Percentiles rank a stretch among this genome's conserved stretches.
Evolutionary conservation across 1,284 basidiomycete species (phyloP).

Genomic region (Fomitopsis schrenkii): DNA sequence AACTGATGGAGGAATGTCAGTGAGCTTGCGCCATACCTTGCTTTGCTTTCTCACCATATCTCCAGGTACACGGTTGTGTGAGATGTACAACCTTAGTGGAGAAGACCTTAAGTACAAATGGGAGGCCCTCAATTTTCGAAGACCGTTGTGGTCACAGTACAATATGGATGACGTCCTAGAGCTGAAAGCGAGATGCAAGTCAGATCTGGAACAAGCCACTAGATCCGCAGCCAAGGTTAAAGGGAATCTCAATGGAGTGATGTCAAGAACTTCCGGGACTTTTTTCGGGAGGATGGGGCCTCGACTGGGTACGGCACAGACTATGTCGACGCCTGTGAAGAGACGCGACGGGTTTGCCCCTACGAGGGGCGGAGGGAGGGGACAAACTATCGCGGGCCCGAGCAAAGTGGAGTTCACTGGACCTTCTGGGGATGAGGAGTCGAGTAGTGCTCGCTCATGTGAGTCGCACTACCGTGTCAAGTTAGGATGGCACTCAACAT

Average conservation of each 20-base stretch:
- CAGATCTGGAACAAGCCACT: conserved; percentile 41
- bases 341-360: conserved; percentile 16
- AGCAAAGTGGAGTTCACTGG: conserved; percentile 45
- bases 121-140: conserved; percentile 50
- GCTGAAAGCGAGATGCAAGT: conserved; percentile 51
- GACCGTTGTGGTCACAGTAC: conserved; percentile 32
- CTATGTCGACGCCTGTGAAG: conserved; percentile 6
- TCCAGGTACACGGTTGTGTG: conserved; percentile 61
- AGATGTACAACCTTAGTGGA: conserved; percentile 54
- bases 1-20: conserved; percentile 16
- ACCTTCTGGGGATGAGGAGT: conserved; percentile 37
- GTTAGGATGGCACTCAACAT: conserved; percentile 1
- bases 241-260: conserved; percentile 13
- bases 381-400: conserved; percentile 28
- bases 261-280: conserved; percentile 15
- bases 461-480: conserved; percentile 24
- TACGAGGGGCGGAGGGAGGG: conserved; percentile 25
- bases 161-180: conserved; percentile 46
- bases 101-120: conserved; percentile 67
- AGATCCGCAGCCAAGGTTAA: conserved; percentile 32
- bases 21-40: not conserved
- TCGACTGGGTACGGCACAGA: conserved; percentile 19
- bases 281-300: conserved; percentile 15
- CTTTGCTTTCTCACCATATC: too few relatives aligned
- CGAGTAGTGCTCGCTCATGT: conserved; percentile 51